Base-by-base conservation (phyloP, 768 basidiomycete species). In the Galerina sulciceps region DNA sequence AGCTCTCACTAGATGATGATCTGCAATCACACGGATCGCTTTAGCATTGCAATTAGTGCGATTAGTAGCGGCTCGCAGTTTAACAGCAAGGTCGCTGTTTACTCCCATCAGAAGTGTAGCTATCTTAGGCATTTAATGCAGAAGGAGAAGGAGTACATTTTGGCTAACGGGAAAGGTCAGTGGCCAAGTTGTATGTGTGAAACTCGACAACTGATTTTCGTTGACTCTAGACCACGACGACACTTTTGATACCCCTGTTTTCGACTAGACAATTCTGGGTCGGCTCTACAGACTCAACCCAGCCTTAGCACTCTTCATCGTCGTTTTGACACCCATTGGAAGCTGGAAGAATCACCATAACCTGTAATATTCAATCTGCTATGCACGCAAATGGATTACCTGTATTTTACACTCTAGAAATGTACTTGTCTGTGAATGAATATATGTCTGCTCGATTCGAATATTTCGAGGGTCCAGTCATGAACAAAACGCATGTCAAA, bases 21-120 rank as follows among this genome's bases (percentile, higher is more conserved):
- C 15, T 80, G 81, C 69, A 91, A 91, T 70, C 73, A 77, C 51
- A 87, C 87, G 0, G 89, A 88, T 31, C 80, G 89, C 37, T 91
- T 84, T 69, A 76, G 87, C 53, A 80, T 90, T 38, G 89, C 89
- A 34, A 73, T 81, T 4, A 79, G 78, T 11, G 89, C 88, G 8
- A 76, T 91, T 36, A 79, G 81, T 13, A 82, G 81, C 35, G 87
- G 80, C 10, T 82, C 86, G 6, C 60, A 64, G 34, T 67, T 72
- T 53, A 90, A 90, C 64, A 65, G 79, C 17, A 77, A 75, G 44
- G 81, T 90, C 2, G 81, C 86, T 6, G 79, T 84, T 10, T 78
- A 76, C 59, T 82, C 87, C 10, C 89, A 91, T 58, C 77, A 81
- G 64, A 70, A 78, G 48, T 81, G 84, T 54, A 85, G 82, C 55